Percentiles rank a stretch among this genome's conserved stretches.
Conservation (phyloP, 148 eudicot species). For the Vaccinium myrtillus region DNA sequence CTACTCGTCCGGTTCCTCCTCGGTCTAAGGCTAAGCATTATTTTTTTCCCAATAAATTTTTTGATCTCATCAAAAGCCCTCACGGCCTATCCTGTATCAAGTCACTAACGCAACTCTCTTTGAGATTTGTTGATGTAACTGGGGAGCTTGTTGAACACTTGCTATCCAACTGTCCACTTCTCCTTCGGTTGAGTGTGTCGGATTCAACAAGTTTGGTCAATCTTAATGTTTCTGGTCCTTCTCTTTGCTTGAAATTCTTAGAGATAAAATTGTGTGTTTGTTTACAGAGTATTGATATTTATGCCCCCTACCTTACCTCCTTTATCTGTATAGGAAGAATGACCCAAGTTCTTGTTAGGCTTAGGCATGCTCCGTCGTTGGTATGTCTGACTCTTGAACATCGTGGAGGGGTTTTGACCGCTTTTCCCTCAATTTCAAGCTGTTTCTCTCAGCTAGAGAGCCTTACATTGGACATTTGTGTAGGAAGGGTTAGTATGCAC, state of each 20-base stretch:
- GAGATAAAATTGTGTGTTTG: no score
- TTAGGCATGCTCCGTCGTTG: no score
- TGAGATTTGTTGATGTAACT: not conserved
- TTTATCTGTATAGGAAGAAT: no score
- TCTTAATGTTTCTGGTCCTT: no score
- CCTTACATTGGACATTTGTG: not conserved
- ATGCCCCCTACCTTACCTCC: no score
- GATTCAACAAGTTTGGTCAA: no score
- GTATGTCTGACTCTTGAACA: no score
- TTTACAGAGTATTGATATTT: no score
- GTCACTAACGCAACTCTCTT: not conserved
- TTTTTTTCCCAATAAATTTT: not conserved
- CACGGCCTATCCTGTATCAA: not conserved
- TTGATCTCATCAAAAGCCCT: not conserved
- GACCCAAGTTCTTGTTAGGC: no score
- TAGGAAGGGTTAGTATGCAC: not conserved
- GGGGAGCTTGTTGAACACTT: conserved; percentile 4
- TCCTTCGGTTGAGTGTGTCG: not conserved
- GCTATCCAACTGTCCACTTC: not conserved
- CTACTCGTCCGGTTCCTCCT: no score
- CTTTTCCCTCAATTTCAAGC: not conserved
- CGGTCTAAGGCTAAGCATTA: not conserved
- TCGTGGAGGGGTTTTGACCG: not conserved
- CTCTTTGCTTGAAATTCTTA: no score
- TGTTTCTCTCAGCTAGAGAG: not conserved